phyloP scores from a whole-genome alignment of 805 yeast genomes.

The Sungouiozyma intestinalis region DNA sequence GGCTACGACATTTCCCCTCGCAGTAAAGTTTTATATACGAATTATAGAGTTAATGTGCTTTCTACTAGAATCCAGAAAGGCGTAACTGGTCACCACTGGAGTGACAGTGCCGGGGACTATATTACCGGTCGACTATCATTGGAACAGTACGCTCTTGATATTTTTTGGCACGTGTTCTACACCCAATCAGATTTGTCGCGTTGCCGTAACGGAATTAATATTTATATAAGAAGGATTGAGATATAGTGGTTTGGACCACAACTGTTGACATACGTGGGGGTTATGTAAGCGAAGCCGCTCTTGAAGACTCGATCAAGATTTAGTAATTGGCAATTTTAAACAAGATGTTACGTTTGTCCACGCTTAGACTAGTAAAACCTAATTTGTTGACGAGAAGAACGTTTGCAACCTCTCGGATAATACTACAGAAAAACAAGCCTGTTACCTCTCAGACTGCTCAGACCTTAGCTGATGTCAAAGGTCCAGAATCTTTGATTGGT shows the following conservation, averaged over 20 bases:
- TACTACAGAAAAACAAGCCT: conserved; percentile 8
- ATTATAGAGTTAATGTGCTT: background rate
- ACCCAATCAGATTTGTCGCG: conserved; percentile 1
- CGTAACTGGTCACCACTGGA: too few species aligned
- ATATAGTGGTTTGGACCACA: background rate
- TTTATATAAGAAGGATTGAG: background rate
- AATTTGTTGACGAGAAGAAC: background rate
- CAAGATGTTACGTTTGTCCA: background rate
- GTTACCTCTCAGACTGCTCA: conserved; percentile 50
- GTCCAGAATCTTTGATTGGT: conserved; percentile 72
- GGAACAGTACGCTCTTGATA: conserved; percentile 1
- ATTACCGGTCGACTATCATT: too few species aligned
- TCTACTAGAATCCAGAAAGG: conserved; percentile 1
- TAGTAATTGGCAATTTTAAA: background rate
- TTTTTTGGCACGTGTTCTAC: conserved; percentile 4
- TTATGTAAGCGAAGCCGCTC: too few species aligned
- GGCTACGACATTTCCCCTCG: too few species aligned
- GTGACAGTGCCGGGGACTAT: too few species aligned
- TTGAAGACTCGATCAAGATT: too few species aligned
- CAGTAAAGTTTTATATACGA: too few species aligned
- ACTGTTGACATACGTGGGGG: too few species aligned
- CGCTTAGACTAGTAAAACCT: background rate
- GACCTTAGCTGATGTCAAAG: conserved; percentile 65
- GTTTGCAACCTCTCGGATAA: background rate
- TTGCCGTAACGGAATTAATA: background rate